Base-by-base conservation (phyloP, 495 filamentous ascomycete species). In the Aspergillus saccharolyticus region DNA sequence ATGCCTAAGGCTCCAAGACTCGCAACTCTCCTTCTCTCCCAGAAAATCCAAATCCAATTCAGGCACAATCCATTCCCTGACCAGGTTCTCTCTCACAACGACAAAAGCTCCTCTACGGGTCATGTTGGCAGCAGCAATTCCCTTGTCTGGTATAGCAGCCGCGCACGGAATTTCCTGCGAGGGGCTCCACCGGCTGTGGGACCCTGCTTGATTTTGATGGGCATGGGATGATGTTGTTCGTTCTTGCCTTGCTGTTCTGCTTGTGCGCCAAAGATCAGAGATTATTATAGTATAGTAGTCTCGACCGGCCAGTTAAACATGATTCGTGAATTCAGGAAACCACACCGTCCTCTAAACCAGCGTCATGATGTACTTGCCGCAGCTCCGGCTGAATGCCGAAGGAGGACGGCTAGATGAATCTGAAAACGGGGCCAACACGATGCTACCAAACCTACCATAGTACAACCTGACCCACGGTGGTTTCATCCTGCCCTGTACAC, bases 391-490 rank as follows among this genome's bases (percentile, higher is more conserved):
- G 12, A 2, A 39, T 39, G 33, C 10, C 14, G 33, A 39, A 10
- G 33, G 4, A 10, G 33, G 4, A 12, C 12, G 12, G 12, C 5
- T 10, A 39, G 33, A 39, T 10, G 7, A 2, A 39, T 39, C 33
- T 39, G 12, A 15, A 12, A 10, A 39, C 33, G 33, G 33, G 16
- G 47, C 47, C 22, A 50, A 17, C 22, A 24, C 17, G 16, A 24
- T 30, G 24, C 44, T 20, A 55, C 53, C 53, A 42, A 28, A 21
- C 22, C 24, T 33, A n/a, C n/a, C n/a, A n/a, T n/a, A n/a, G n/a
- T n/a, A 55, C 16, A 8, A n/a, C 52, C 44, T 28, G 54, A 55
- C 54, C 54, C 54, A 55, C 54, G 18, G 54, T 39, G 44, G 18
- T 49, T 25, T 28, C 45, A 42, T 49, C 44, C 54, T 48, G 33